Conservation (phyloP, 306 rosid species). For the Quillaja saponaria region DNA sequence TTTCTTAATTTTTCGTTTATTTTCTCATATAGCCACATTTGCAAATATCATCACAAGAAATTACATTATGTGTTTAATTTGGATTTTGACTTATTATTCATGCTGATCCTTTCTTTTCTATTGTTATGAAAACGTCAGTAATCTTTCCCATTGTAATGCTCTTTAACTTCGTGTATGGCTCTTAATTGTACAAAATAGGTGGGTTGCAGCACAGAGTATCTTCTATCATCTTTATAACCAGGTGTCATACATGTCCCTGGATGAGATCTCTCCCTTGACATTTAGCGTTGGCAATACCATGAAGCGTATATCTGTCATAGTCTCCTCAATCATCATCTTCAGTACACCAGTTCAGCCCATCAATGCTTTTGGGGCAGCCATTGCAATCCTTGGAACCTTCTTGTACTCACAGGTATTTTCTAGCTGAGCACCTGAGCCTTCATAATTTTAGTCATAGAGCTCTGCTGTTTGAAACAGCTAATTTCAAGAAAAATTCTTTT, state of each 20-base stretch:
- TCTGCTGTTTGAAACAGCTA: too few relatives aligned
- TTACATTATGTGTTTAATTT: neutral
- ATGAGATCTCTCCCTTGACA: slow-evolving; percentile 94
- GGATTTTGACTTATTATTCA: slow-evolving; percentile 6
- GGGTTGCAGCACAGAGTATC: slow-evolving; percentile 94
- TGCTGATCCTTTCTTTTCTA: neutral
- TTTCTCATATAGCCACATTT: too few relatives aligned
- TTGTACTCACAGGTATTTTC: slow-evolving; percentile 83
- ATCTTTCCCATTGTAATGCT: slow-evolving; percentile 12
- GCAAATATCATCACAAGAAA: too few relatives aligned
- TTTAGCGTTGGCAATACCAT: slow-evolving; percentile 96
- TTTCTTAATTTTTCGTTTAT: neutral
- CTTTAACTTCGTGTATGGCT: slow-evolving; percentile 1
- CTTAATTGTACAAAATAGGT: slow-evolving; percentile 51
- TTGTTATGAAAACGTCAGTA: slow-evolving; percentile 2
- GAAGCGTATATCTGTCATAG: slow-evolving; percentile 95
- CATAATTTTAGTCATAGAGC: too few relatives aligned
- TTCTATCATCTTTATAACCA: slow-evolving; percentile 97
- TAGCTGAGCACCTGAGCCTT: neutral
- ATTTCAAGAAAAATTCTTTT: too few relatives aligned
- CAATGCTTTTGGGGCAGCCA: slow-evolving; percentile 94
- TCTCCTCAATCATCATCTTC: slow-evolving; percentile 94
- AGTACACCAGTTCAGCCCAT: slow-evolving; percentile 91
- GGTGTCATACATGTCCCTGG: slow-evolving; percentile 97
- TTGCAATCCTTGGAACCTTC: slow-evolving; percentile 92